Evolutionary conservation across 345 rosid species (phyloP).

Genomic region (Carallia pectinifolia): DNA sequence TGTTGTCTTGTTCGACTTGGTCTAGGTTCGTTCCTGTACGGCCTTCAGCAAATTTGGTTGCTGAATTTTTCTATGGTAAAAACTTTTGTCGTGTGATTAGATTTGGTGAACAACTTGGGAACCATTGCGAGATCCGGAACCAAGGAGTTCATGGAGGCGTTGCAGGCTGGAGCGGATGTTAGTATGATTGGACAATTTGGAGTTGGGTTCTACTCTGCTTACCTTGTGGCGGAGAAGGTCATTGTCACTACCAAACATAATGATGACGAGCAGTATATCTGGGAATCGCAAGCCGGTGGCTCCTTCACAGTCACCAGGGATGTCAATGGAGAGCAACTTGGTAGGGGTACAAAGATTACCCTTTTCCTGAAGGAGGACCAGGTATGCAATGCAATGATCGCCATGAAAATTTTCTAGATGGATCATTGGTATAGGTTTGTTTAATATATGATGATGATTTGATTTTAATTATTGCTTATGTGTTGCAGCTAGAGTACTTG

Average conservation of each 20-base stretch:
- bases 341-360: conserved; percentile 86
- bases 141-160: conserved; percentile 89
- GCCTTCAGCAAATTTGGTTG: neutral
- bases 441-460: neutral
- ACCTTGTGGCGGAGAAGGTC: conserved; percentile 81
- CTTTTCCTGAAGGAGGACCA: conserved; percentile 83
- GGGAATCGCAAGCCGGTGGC: conserved; percentile 98
- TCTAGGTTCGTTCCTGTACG: neutral
- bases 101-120: conserved; percentile 84
- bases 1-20: neutral
- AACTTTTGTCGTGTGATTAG: conserved; percentile 12
- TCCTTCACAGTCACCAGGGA: conserved; percentile 85
- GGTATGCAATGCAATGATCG: conserved; percentile 25
- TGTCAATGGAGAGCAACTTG: conserved; percentile 66
- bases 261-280: conserved; percentile 77
- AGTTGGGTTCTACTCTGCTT: conserved; percentile 95
- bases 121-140: conserved; percentile 93
- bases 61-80: neutral
- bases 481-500: conserved; percentile 62
- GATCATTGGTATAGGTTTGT: neutral
- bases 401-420: too few relatives aligned
- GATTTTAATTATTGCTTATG: neutral
- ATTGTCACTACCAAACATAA: conserved; percentile 78
- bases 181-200: conserved; percentile 96
- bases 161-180: conserved; percentile 92